Evolutionary conservation across 208 protist genomes (phyloP), one percentile per base, ranked within the genome.

Genomic region (Leptomonas seymouri): DNA sequence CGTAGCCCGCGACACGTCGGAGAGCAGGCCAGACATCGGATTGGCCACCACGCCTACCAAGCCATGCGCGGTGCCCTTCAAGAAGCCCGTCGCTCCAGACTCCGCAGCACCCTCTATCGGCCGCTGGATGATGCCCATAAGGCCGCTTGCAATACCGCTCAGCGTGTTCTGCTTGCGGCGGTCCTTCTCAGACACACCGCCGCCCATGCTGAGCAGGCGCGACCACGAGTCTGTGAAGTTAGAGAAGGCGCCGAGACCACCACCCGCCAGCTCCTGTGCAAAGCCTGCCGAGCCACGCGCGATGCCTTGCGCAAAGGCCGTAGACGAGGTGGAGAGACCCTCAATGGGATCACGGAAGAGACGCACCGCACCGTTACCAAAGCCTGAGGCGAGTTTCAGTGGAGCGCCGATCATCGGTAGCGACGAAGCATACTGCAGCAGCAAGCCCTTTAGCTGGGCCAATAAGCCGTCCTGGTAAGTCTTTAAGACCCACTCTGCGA

Each of bases 351-450:
- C 87, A 49, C 74, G 76, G 67, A 95, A 97, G 56, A 95, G 80
- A n/a, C 86, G 86, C 63, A 93, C 84, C 1, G 87, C 86, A 30
- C 92, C 92, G 58, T 74, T 81, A 48, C 89, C 84, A 63, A 97
- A 78, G 59, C 86, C 83, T 21, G 84, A 87, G 50, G 88, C 77
- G 46, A 97, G 79, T 74, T 92, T 88, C 28, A 97, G 76, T 1
- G 92, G 89, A 0, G 85, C 89, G 6, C 92, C 92, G 41, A 97
- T 82, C 41, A 97, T 70, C 16, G 92, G 92, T 39, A 97, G 71
- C 50, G 92, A 97, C 16, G 85, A 85, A 34, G 92, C 92, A 77
- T 95, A 97, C 73, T 97, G 92, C 63, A 95, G 78, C 48, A 93
- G 42, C 30, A 97, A 60, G 3, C 82, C 92, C 28, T 80, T 71